Evolutionary conservation across 169 alveolate genomes (phyloP).

Genomic region (Cryptosporidium meleagridis): DNA sequence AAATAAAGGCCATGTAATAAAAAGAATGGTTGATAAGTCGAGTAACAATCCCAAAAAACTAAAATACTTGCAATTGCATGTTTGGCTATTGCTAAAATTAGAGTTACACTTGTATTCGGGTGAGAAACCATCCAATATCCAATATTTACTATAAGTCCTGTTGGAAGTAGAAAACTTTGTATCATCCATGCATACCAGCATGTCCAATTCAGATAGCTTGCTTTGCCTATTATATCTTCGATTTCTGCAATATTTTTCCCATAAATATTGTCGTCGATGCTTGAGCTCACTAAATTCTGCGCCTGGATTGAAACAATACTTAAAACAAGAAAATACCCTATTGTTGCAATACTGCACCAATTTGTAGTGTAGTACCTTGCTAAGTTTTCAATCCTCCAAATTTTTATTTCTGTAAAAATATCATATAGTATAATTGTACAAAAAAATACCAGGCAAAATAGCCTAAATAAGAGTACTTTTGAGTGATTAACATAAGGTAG

Average conservation of each 20-base stretch:
- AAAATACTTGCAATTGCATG: conserved; percentile 69
- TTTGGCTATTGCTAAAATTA: conserved; percentile 43
- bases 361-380: conserved; percentile 69
- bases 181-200: conserved; percentile 76
- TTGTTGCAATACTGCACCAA: conserved; percentile 74
- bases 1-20: conserved; percentile 55
- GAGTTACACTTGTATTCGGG: conserved; percentile 38
- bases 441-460: conserved; percentile 22
- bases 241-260: conserved; percentile 38
- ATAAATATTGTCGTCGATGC: conserved; percentile 29
- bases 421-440: conserved; percentile 33
- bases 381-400: conserved; percentile 58
- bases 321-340: conserved; percentile 50
- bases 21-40: conserved; percentile 69
- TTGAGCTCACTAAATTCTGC: conserved; percentile 23
- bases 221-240: conserved; percentile 44
- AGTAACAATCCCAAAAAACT: conserved; percentile 67
- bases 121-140: conserved; percentile 75
- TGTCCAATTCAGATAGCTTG: conserved; percentile 49
- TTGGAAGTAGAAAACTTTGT: conserved; percentile 63
- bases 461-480: conserved; percentile 47
- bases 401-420: conserved; percentile 63
- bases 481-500: conserved; percentile 44
- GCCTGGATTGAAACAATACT: conserved; percentile 59
- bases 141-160: conserved; percentile 69